These are phyloP conservation scores for Perkinsus marinus DNA, from an alignment of 169 alveolate species.

Conservation along the genomic window DNA sequence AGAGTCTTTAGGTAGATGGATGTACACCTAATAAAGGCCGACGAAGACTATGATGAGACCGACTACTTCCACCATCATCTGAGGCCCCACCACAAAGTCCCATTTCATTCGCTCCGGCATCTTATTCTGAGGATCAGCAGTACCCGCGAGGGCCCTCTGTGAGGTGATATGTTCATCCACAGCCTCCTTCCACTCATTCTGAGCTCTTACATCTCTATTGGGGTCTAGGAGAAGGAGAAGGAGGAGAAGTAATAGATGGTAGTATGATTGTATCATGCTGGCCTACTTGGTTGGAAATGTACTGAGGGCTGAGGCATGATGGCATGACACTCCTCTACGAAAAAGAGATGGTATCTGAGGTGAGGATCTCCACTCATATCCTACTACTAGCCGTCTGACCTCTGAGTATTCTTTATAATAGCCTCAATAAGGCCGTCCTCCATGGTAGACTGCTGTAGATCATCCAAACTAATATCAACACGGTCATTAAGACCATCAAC, in stretches of 20 bases:
- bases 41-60: neutral
- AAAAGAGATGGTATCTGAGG: neutral
- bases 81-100: slow-evolving; percentile 13
- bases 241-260: neutral
- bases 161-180: slow-evolving; percentile 10
- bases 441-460: slow-evolving; percentile 7
- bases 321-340: neutral
- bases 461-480: slow-evolving; percentile 10
- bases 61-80: neutral
- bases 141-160: slow-evolving; percentile 3
- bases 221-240: neutral
- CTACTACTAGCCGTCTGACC: no score
- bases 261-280: neutral
- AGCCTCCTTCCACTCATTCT: neutral
- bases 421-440: slow-evolving; percentile 11
- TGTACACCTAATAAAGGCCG: slow-evolving; percentile 6
- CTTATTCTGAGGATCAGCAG: slow-evolving; percentile 7
- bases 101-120: slow-evolving; percentile 21
- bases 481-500: slow-evolving; percentile 1
- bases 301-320: neutral
- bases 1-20: slow-evolving; percentile 7
- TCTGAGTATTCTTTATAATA: slow-evolving; percentile 12
- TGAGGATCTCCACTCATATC: no score
- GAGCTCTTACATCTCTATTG: neutral
- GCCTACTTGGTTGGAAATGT: neutral